phyloP scores from a whole-genome alignment of 306 rosid genomes.

The barrel medic (Medicago truncatula) region DNA sequence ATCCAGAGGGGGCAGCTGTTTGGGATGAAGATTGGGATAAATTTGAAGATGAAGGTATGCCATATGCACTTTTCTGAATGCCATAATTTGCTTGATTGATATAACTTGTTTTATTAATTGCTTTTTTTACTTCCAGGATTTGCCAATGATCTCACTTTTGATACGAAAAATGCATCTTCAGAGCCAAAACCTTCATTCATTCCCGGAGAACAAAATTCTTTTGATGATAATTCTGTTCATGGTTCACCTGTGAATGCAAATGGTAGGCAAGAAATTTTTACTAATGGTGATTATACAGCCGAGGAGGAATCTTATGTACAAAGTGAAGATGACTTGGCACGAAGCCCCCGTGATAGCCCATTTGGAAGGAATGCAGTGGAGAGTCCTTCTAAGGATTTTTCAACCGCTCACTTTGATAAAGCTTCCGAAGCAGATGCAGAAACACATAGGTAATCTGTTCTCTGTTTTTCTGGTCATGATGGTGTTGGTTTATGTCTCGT shows the following conservation, averaged over 20 bases:
- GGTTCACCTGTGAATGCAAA: conserved; percentile 60
- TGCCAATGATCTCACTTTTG: conserved; percentile 71
- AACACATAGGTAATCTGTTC: conserved; percentile 59
- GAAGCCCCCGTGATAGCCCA: conserved; percentile 80
- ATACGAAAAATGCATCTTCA: conserved; percentile 48
- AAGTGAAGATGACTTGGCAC: conserved; percentile 65
- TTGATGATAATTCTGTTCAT: conserved; percentile 56
- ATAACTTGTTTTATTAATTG: conserved; percentile 28
- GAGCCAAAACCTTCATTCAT: conserved; percentile 51
- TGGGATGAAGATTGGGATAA: conserved; percentile 99
- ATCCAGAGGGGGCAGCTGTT: conserved; percentile 73
- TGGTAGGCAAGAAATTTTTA: conserved; percentile 53
- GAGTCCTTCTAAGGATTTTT: conserved; percentile 69
- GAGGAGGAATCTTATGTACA: conserved; percentile 75
- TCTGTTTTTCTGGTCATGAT: neutral
- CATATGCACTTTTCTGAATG: neutral
- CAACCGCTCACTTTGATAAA: conserved; percentile 60
- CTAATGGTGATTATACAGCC: conserved; percentile 53
- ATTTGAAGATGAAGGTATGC: conserved; percentile 94
- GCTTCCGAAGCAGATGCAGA: conserved; percentile 71
- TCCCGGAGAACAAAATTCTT: conserved; percentile 57
- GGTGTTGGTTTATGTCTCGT: conserved; percentile 8
- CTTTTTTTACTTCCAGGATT: conserved; percentile 69
- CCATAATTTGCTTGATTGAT: conserved; percentile 32
- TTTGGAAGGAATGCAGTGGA: conserved; percentile 63